Conservation (phyloP, 805 yeast genomes). For the Candida sithepensis region DNA sequence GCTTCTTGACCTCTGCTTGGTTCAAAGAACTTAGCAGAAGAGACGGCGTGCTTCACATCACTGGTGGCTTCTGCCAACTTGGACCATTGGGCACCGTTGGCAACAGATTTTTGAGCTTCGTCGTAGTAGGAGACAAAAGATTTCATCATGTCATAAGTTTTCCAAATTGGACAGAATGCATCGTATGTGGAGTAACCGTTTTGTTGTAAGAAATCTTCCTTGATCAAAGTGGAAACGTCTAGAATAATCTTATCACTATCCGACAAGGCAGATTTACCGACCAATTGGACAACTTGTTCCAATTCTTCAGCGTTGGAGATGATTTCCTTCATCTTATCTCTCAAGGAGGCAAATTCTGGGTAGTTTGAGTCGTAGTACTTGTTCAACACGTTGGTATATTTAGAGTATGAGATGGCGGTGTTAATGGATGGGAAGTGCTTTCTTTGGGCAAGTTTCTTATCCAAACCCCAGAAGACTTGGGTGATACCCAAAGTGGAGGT, state of each 20-base stretch:
- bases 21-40: conserved; percentile 93
- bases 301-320: conserved; percentile 96
- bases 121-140: conserved; percentile 87
- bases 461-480: conserved; percentile 99
- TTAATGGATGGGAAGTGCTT: conserved; percentile 99
- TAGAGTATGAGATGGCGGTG: conserved; percentile 94
- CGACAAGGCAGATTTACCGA: conserved; percentile 96
- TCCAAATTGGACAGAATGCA: conserved; percentile 99
- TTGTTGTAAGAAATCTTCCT: conserved; percentile 98
- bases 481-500: conserved; percentile 98
- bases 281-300: conserved; percentile 98
- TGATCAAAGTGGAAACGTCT: conserved; percentile 86
- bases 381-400: conserved; percentile 84
- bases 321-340: conserved; percentile 92
- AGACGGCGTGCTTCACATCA: conserved; percentile 89
- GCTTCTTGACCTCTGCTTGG: conserved; percentile 88
- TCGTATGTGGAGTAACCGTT: conserved; percentile 98
- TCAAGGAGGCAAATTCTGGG: conserved; percentile 87
- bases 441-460: conserved; percentile 98
- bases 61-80: conserved; percentile 85
- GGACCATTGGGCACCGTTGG: conserved; percentile 92
- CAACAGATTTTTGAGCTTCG: conserved; percentile 95
- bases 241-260: conserved; percentile 95
- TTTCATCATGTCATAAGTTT: conserved; percentile 97
- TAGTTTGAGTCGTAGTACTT: conserved; percentile 81